Base-by-base conservation (phyloP, 768 basidiomycete species). In the Cyclocybe aegerita region DNA sequence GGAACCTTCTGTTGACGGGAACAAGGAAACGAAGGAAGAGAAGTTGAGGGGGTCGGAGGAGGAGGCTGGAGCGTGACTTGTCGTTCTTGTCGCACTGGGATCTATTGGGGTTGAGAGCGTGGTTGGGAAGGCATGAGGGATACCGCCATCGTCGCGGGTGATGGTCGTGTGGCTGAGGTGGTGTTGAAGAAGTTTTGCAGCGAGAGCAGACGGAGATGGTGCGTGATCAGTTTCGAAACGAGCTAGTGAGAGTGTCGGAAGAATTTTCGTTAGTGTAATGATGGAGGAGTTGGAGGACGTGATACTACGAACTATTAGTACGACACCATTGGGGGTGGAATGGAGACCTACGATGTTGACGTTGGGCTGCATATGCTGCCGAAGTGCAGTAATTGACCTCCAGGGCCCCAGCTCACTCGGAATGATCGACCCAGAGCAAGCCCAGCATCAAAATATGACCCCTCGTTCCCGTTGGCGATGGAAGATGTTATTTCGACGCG, bases 331-430 rank as follows among this genome's bases (percentile, higher is more conserved):
- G 23, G 10, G 7, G 9, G 35, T 30, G 15, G 14, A 12, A 30
- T 10, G 16, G 49, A 34, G 8, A 77, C 86, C 63, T 61, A 89
- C 89, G 70, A 56, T 43, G 72, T 69, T 45, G 74, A 70, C 4
- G 62, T 69, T 17, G 86, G 84, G 6, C 75, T 70, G 68, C 89
- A 86, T 54, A 96, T 69, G 43, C 75, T 74, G n/a, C 92, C 94
- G 9, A 88, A 65, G 66, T 92, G 87, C 9, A 85, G 85, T 6
- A 98, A 63, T 35, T 73, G 75, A 0, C 93, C 93, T 34, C 81
- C 78, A 1, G 90, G 86, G 14, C 95, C 92, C 93, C 94, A 98
- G 4, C 91, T 85, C 2, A 88, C 91, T 49, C 93, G 79, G 67
- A 93, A 97, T 9, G 90, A 91, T 12, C 93, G 81, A 9, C 94